Percentiles rank a stretch among this genome's conserved stretches.
Evolutionary conservation across 1,139 yeast species (phyloP).

Genomic region (Nadsonia commutata): DNA sequence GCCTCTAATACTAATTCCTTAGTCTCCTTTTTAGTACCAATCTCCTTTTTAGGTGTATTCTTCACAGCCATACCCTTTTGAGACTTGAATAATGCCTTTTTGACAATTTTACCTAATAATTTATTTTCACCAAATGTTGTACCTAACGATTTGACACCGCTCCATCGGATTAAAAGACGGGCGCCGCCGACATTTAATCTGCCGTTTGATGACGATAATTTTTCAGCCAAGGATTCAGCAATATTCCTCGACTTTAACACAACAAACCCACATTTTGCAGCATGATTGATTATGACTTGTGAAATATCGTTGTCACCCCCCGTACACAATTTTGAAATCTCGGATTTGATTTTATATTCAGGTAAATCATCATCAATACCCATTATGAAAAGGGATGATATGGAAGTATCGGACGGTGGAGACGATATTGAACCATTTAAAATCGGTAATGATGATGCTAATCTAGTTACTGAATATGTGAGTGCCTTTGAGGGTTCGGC

Average conservation of each 20-base stretch:
- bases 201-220: conserved; percentile 20
- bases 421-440: conserved; percentile 32
- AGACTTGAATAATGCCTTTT: conserved; percentile 41
- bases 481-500: conserved; percentile 10
- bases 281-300: conserved; percentile 30
- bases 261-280: conserved; percentile 53
- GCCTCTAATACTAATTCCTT: conserved; percentile 9
- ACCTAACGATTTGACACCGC: conserved; percentile 40
- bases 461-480: conserved; percentile 32
- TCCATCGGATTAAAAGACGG: conserved; percentile 55
- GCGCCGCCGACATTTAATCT: conserved; percentile 28
- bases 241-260: conserved; percentile 45
- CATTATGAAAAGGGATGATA: conserved; percentile 51
- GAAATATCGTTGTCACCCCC: background rate
- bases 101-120: conserved; percentile 40
- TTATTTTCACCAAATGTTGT: conserved; percentile 32
- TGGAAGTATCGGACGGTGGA: conserved; percentile 29
- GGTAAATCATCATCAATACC: conserved; percentile 59
- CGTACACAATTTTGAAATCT: conserved; percentile 30
- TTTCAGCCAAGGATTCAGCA: conserved; percentile 26
- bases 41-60: background rate
- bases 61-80: background rate
- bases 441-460: conserved; percentile 44
- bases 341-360: conserved; percentile 40
- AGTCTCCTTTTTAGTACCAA: conserved; percentile 10